Percentiles rank a stretch among this genome's conserved stretches.
These are phyloP conservation scores for Pythium chondricola DNA, from an alignment of 352 stramenopile genomes.

Conservation along the genomic window DNA sequence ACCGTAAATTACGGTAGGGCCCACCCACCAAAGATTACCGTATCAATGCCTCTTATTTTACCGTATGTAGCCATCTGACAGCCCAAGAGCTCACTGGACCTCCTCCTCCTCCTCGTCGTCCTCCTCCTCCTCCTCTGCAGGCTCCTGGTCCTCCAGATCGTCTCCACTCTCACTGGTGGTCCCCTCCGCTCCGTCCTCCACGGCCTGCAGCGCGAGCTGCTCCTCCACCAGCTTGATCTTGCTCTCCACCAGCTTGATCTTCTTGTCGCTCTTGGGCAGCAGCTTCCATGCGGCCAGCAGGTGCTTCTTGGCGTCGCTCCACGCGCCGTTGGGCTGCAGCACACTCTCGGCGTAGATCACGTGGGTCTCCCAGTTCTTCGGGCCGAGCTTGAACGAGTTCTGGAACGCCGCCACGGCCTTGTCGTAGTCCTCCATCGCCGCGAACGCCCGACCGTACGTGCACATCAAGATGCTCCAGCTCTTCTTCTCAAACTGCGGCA, in stretches of 20 bases:
- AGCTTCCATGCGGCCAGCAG: slow-evolving; percentile 51
- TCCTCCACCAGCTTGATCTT: slow-evolving; percentile 54
- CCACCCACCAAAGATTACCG: no score
- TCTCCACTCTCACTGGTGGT: slow-evolving; percentile 4
- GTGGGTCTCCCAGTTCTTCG: slow-evolving; percentile 82
- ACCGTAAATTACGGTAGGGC: no score
- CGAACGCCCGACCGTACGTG: slow-evolving; percentile 73
- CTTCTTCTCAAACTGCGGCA: slow-evolving; percentile 75
- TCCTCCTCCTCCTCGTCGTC: neutral
- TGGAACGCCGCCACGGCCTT: slow-evolving; percentile 76
- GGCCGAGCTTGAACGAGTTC: slow-evolving; percentile 68
- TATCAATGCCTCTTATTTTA: no score
- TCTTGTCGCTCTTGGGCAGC: slow-evolving; percentile 49
- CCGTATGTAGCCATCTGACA: no score
- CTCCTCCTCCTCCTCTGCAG: neutral
- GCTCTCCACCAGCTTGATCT: slow-evolving; percentile 37
- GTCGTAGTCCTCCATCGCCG: slow-evolving; percentile 57
- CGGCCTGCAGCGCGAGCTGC: slow-evolving; percentile 12
- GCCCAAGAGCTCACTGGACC: no score
- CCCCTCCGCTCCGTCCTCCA: slow-evolving; percentile 1
- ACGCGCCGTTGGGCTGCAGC: slow-evolving; percentile 63
- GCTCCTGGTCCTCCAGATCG: neutral
- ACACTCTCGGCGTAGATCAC: slow-evolving; percentile 80
- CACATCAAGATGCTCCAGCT: slow-evolving; percentile 84
- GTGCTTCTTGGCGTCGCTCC: slow-evolving; percentile 68